Percentiles rank a stretch among this genome's conserved stretches.
phyloP scores from a whole-genome alignment of 257 asterid species.

The Scutellaria galericulata region DNA sequence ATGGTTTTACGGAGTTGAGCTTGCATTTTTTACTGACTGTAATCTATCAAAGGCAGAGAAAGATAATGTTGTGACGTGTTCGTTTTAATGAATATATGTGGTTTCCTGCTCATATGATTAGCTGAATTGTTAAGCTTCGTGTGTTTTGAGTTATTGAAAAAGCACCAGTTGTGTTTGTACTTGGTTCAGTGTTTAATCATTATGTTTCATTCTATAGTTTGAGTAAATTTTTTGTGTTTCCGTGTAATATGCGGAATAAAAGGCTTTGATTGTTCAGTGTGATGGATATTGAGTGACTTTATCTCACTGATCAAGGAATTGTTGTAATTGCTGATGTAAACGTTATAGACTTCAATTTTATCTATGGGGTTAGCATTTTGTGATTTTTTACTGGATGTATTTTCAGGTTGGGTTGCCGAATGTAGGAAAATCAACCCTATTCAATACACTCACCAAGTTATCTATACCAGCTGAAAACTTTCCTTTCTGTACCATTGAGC shows the following conservation, averaged over 20 bases:
- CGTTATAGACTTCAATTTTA: neutral
- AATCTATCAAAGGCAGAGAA: neutral
- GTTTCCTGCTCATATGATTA: neutral
- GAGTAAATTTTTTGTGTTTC: neutral
- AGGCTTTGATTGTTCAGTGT: neutral
- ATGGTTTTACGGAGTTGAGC: neutral
- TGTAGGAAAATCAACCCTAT: constrained; percentile 96
- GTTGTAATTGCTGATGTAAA: neutral
- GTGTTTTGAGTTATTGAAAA: constrained; percentile 17
- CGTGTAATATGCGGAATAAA: neutral
- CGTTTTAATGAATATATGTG: neutral
- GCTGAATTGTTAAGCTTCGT: constrained; percentile 2
- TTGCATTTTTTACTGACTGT: neutral
- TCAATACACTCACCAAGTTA: constrained; percentile 95
- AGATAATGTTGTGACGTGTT: constrained; percentile 1
- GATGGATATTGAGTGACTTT: constrained; percentile 15
- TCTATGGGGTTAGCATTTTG: neutral
- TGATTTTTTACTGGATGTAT: constrained; percentile 15
- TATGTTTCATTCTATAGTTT: neutral
- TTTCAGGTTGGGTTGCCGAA: constrained; percentile 98
- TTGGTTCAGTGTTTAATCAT: neutral
- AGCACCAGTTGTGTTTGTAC: neutral
- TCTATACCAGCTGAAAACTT: constrained; percentile 98
- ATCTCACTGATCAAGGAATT: neutral
- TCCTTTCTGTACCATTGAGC: constrained; percentile 97